Conservation (phyloP, 2,329 filamentous ascomycete species). For the Magnaporthales sp. region DNA sequence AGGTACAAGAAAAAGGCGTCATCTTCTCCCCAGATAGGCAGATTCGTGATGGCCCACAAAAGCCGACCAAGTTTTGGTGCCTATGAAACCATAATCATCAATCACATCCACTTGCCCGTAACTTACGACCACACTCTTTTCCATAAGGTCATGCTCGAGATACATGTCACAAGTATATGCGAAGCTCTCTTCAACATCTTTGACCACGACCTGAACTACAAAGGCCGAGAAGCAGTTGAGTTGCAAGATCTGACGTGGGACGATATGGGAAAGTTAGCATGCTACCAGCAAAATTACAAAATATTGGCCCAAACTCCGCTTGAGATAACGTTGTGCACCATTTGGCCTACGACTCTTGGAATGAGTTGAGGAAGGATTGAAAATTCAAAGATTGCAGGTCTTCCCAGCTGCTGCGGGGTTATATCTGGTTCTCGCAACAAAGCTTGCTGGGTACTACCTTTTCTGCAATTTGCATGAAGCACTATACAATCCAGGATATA, state of each 20-base stretch:
- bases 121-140: too few relatives aligned
- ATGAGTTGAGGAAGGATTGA: neutral
- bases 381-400: neutral
- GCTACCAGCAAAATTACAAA: neutral
- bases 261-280: neutral
- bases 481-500: neutral
- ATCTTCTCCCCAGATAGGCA: too few relatives aligned
- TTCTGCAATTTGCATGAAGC: neutral
- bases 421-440: neutral
- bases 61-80: neutral
- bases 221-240: neutral
- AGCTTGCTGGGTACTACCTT: neutral
- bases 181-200: neutral
- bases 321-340: neutral
- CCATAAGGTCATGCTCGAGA: neutral
- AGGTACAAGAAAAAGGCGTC: neutral
- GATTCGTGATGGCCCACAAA: too few relatives aligned
- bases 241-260: neutral
- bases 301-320: neutral
- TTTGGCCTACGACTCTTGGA: neutral
- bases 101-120: neutral
- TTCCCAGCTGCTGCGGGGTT: neutral
- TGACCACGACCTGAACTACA: neutral
- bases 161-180: neutral
- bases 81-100: neutral